Percentiles rank a stretch among this genome's conserved stretches.
phyloP scores from a whole-genome alignment of 108 stramenopile genomes.

The Cyclostephanos tholiformis region DNA sequence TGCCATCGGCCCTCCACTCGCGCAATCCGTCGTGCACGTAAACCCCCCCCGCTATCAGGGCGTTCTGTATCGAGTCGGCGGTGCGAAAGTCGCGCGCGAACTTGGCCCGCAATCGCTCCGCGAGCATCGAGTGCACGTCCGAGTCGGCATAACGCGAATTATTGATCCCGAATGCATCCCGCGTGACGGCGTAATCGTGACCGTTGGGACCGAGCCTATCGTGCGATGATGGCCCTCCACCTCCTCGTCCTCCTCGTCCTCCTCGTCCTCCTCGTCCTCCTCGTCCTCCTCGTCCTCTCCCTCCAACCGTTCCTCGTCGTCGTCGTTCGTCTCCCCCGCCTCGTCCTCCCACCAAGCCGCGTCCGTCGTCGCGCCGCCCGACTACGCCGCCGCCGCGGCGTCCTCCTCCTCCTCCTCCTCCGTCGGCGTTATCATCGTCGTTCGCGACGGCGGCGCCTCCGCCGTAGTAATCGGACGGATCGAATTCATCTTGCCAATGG shows the following conservation, averaged over 20 bases:
- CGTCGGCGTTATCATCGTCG: too few relatives aligned
- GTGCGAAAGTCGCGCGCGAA: constrained; percentile 49
- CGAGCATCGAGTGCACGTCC: constrained; percentile 57
- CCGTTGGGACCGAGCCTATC: constrained; percentile 64
- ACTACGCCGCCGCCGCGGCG: too few relatives aligned
- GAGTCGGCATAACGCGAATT: constrained; percentile 37
- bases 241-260: constrained; percentile 6
- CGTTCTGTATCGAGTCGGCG: constrained; percentile 66
- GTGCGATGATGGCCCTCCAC: neutral
- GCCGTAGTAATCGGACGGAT: too few relatives aligned
- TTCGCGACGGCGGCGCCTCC: too few relatives aligned
- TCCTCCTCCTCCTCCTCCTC: too few relatives aligned
- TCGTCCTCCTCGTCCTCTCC: constrained; percentile 19
- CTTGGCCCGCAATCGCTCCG: constrained; percentile 61
- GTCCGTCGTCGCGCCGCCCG: constrained; percentile 16
- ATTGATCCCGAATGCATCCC: constrained; percentile 38
- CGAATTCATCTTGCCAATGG: too few relatives aligned
- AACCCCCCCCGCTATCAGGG: constrained; percentile 52
- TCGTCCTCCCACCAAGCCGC: constrained; percentile 9
- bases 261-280: constrained; percentile 6
- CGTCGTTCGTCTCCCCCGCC: constrained; percentile 22
- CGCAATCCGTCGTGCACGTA: constrained; percentile 62
- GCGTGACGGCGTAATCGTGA: constrained; percentile 61
- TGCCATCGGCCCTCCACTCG: constrained; percentile 72
- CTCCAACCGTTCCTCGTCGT: too few relatives aligned